Evolutionary conservation across 1,139 yeast genomes (phyloP), one percentile per base, ranked within the genome.

Genomic region (Torulaspora pretoriensis): DNA sequence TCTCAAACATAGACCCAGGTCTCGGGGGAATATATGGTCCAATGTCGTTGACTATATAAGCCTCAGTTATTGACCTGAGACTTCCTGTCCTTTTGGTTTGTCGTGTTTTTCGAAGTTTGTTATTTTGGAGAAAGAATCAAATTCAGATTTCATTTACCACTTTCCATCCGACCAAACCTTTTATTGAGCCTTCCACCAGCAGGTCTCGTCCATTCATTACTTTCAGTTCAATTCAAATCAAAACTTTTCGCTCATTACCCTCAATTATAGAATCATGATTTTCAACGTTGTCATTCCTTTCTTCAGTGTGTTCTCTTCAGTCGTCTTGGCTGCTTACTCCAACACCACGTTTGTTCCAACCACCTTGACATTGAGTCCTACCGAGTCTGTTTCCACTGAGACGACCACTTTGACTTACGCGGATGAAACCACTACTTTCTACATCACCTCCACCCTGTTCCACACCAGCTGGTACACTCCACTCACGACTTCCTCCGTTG

Each of bases 181-280:
- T 16, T 40, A 24, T 34, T 51, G 62, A 56, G 60, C 61, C 55
- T 50, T 28, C 34, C 12, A 9, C 22, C 17, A 26, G 29, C 42
- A 35, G 59, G 62, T 56, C 63, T 59, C 63, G 62, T 59, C 63
- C 63, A 57, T 51, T 59, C 63, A 44, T 54, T 55, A 33, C 28
- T 35, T 8, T 26, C 9, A 39, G 29, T 29, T 42, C 37, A 31
- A n/a, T 32, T 22, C 17, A 33, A 31, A 25, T 22, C 41, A 10
- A 22, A 23, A 16, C 25, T 29, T 13, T 26, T 40, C 38, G 30
- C 35, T 42, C 44, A 41, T 40, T 51, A 33, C 28, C 25, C 25
- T 3, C 29, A n/a, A 40, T 29, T 42, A 35, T 41, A 45, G 35
- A 25, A 40, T 8, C 30, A 59, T 57, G 62, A 46, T 47, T 36